A percentile compares a stretch with the other conserved stretches of the same genome.
Conservation (phyloP, 129 eudicot genomes). For the Silybum marianum region DNA sequence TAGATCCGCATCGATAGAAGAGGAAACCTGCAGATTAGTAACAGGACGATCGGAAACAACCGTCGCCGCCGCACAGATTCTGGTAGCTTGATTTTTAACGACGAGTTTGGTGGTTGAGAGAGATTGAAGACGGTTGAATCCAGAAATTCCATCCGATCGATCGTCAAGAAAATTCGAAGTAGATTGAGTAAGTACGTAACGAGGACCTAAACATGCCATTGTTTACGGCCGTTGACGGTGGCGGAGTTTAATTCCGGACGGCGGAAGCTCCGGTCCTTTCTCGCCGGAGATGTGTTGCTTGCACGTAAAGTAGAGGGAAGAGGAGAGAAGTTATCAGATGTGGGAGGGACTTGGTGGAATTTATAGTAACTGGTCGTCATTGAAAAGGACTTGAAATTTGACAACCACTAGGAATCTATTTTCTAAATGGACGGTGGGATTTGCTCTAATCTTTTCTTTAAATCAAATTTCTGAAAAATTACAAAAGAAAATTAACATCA, state of each 20-base stretch:
- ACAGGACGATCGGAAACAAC: slow-evolving; percentile 5
- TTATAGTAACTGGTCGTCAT: neutral
- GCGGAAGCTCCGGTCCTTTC: neutral
- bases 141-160: slow-evolving; percentile 2
- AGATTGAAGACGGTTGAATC: slow-evolving; percentile 12
- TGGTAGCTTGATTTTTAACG: neutral
- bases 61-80: slow-evolving; percentile 19
- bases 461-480: neutral
- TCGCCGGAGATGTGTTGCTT: slow-evolving; percentile 2
- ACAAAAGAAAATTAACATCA: neutral
- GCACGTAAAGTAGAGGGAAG: neutral
- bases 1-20: neutral
- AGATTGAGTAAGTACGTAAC: slow-evolving; percentile 1
- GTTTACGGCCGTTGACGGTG: neutral
- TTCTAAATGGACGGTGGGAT: neutral
- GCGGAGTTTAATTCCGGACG: neutral
- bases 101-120: slow-evolving; percentile 5
- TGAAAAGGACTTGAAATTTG: neutral
- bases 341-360: neutral
- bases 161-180: slow-evolving; percentile 4
- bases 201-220: slow-evolving; percentile 16
- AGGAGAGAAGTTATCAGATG: neutral
- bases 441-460: neutral
- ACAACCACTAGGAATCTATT: neutral
- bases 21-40: neutral